Conservation (phyloP, 306 rosid species). For the Quercus variabilis region DNA sequence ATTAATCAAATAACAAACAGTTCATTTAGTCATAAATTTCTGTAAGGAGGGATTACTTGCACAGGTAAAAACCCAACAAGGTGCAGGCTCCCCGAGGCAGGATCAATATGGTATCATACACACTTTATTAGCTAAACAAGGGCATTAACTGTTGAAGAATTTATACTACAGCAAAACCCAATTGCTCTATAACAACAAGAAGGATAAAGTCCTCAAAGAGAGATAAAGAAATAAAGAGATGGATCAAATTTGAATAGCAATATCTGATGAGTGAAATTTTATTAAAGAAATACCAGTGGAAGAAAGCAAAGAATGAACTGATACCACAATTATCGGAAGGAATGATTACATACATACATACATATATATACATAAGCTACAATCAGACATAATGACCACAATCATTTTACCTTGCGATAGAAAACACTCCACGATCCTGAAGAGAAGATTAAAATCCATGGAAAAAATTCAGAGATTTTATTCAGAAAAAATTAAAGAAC, state of each 20-base stretch:
- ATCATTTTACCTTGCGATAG: slow-evolving; percentile 44
- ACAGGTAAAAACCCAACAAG: neutral
- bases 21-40: neutral
- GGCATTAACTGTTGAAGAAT: neutral
- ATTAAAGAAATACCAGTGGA: slow-evolving; percentile 2
- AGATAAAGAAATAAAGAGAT: neutral
- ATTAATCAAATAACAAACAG: neutral
- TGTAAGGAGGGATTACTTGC: neutral
- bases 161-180: neutral
- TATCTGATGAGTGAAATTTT: slow-evolving; percentile 9
- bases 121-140: neutral
- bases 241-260: neutral
- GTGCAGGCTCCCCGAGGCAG: slow-evolving; percentile 7
- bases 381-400: slow-evolving; percentile 13
- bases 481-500: neutral
- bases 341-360: neutral
- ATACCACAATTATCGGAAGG: neutral
- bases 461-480: slow-evolving; percentile 14
- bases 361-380: neutral
- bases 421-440: slow-evolving; percentile 60
- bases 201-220: neutral
- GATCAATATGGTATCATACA: neutral
- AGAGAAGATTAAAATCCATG: slow-evolving; percentile 17
- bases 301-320: neutral
- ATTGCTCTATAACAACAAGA: neutral